Conservation (phyloP, 805 yeast genomes). For the Geotrichum ghanense region DNA sequence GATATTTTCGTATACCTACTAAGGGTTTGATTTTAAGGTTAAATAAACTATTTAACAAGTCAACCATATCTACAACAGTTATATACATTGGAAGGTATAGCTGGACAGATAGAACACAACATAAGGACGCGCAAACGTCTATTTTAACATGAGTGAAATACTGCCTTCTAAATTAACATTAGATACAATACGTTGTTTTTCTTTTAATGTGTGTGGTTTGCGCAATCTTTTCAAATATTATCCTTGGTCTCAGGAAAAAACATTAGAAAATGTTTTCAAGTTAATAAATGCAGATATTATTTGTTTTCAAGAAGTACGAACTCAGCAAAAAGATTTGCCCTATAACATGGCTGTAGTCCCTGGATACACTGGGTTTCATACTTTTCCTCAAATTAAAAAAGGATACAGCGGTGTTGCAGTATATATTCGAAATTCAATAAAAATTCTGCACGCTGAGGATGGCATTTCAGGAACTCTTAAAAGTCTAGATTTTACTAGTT, state of each 20-base stretch:
- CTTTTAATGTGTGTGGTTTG: slow-evolving; percentile 80
- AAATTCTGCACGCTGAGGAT: slow-evolving; percentile 71
- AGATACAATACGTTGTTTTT: slow-evolving; percentile 34
- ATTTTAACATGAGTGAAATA: too few species aligned
- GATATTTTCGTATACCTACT: too few species aligned
- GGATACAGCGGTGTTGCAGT: slow-evolving; percentile 93
- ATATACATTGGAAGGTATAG: too few species aligned
- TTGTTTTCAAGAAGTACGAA: slow-evolving; percentile 80
- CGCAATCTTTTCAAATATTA: slow-evolving; percentile 70
- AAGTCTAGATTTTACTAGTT: slow-evolving; percentile 11
- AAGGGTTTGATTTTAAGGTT: too few species aligned
- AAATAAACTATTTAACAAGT: too few species aligned
- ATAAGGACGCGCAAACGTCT: too few species aligned
- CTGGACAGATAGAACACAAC: too few species aligned
- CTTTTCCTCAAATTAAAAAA: slow-evolving; percentile 54
- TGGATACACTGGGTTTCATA: slow-evolving; percentile 52
- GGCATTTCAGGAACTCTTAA: slow-evolving; percentile 68
- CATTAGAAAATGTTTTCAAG: slow-evolving; percentile 34
- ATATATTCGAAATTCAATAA: slow-evolving; percentile 43
- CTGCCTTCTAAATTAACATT: too few species aligned
- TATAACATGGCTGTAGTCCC: slow-evolving; percentile 38
- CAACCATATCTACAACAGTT: too few species aligned
- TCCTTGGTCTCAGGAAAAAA: slow-evolving; percentile 59
- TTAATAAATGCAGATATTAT: slow-evolving; percentile 60
- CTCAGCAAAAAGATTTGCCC: slow-evolving; percentile 39